Conservation (phyloP, 1,284 basidiomycete genomes). For the Apiotrichum brassicae region DNA sequence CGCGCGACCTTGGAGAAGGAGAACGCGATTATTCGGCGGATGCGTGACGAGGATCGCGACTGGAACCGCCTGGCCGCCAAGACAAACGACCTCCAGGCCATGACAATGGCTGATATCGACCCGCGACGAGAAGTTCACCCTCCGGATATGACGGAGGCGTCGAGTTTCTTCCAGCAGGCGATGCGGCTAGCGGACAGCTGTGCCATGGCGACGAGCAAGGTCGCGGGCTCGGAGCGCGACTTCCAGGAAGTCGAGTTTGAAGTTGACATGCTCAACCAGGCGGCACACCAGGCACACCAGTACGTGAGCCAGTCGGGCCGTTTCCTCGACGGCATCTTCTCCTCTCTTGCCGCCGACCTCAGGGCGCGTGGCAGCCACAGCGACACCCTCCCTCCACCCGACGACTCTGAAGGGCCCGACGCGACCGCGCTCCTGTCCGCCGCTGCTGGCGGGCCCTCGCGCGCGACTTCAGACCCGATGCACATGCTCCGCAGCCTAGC, state of each 20-base stretch:
- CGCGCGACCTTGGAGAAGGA: slow-evolving; percentile 26
- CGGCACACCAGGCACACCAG: slow-evolving; percentile 40
- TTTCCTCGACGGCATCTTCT: slow-evolving; percentile 47
- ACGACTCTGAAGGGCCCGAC: slow-evolving; percentile 27
- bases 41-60: slow-evolving; percentile 39
- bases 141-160: slow-evolving; percentile 24
- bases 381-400: slow-evolving; percentile 8
- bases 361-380: slow-evolving; percentile 31
- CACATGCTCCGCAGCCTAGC: slow-evolving; percentile 40
- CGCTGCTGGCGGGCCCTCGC: slow-evolving; percentile 6
- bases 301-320: slow-evolving; percentile 38
- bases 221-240: slow-evolving; percentile 23
- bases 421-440: slow-evolving; percentile 22
- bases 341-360: slow-evolving; percentile 39
- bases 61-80: slow-evolving; percentile 34
- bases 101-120: background rate
- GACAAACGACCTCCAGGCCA: slow-evolving; percentile 22
- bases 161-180: slow-evolving; percentile 31
- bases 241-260: slow-evolving; percentile 45
- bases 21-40: slow-evolving; percentile 32
- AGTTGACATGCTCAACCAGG: slow-evolving; percentile 43
- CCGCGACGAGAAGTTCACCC: background rate
- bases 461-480: slow-evolving; percentile 32
- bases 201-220: slow-evolving; percentile 26
- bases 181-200: slow-evolving; percentile 31